Conservation (phyloP, 2,329 filamentous ascomycete species). For the Cucurbitaria berberidis region DNA sequence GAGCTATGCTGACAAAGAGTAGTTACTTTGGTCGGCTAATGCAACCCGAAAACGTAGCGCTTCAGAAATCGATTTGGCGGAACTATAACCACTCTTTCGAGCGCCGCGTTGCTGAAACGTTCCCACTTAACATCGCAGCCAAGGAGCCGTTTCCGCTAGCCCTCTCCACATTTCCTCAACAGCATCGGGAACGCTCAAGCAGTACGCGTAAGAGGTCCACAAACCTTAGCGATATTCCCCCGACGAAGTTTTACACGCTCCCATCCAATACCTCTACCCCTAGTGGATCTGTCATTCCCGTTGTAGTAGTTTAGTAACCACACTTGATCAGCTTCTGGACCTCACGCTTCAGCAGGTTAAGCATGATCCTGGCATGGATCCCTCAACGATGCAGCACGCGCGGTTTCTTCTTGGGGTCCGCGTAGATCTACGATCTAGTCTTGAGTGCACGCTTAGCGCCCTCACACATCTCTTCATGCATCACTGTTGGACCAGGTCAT, state of each 20-base stretch:
- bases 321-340: constrained; percentile 11
- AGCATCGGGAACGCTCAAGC: constrained; percentile 26
- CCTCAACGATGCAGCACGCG: constrained; percentile 14
- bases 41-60: no score
- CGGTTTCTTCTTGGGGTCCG: constrained; percentile 21
- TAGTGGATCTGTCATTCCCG: constrained; percentile 12
- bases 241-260: constrained; percentile 12
- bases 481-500: constrained; percentile 10
- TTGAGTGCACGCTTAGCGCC: constrained; percentile 23
- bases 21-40: background rate
- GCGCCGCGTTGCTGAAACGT: constrained; percentile 30
- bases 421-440: constrained; percentile 18
- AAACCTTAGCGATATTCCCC: constrained; percentile 24
- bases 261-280: constrained; percentile 28
- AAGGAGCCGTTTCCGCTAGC: constrained; percentile 22
- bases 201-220: constrained; percentile 43
- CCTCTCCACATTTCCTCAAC: constrained; percentile 40
- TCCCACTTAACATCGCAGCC: constrained; percentile 15
- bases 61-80: background rate
- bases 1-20: background rate
- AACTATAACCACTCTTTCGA: background rate
- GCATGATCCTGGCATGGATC: constrained; percentile 18
- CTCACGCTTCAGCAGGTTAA: constrained; percentile 5
- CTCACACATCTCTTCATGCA: constrained; percentile 31
- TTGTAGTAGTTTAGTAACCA: constrained; percentile 20